Evolutionary conservation across 805 yeast genomes (phyloP).

Genomic region (Sugiyamaella mastotermitis): DNA sequence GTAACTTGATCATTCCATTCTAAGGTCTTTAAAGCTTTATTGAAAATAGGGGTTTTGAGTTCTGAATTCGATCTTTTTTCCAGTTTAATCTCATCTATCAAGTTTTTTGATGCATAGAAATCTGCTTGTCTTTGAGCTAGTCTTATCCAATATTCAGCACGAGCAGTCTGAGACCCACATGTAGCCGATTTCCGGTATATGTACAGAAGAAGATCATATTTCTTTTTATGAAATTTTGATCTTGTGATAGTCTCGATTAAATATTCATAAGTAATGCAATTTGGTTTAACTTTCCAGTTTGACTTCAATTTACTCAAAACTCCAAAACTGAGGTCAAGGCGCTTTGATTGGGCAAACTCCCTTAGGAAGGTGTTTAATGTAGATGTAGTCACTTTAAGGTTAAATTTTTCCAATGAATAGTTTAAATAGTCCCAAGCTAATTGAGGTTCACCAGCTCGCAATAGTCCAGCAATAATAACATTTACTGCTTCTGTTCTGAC

Average conservation of each 20-base stretch:
- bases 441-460: conserved; percentile 5
- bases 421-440: conserved; percentile 20
- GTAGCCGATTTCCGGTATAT: neutral
- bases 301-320: conserved; percentile 10
- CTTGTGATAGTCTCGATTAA: conserved; percentile 13
- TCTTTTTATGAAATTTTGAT: neutral
- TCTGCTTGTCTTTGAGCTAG: neutral
- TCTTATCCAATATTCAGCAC: neutral
- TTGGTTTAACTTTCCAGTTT: conserved; percentile 12
- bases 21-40: conserved; percentile 1
- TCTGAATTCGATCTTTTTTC: neutral
- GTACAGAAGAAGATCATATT: neutral
- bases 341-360: conserved; percentile 7
- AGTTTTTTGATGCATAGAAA: neutral
- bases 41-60: neutral
- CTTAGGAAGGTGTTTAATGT: conserved; percentile 15
- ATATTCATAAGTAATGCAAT: conserved; percentile 8
- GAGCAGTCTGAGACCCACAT: neutral
- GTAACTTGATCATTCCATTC: neutral
- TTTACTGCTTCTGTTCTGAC: conserved; percentile 14
- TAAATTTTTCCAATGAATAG: conserved; percentile 7
- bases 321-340: conserved; percentile 20
- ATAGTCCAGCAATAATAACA: conserved; percentile 7
- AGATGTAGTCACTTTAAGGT: conserved; percentile 10
- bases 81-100: neutral